Base-by-base conservation (phyloP, 169 alveolate genomes). In the Plasmodium chabaudi region DNA sequence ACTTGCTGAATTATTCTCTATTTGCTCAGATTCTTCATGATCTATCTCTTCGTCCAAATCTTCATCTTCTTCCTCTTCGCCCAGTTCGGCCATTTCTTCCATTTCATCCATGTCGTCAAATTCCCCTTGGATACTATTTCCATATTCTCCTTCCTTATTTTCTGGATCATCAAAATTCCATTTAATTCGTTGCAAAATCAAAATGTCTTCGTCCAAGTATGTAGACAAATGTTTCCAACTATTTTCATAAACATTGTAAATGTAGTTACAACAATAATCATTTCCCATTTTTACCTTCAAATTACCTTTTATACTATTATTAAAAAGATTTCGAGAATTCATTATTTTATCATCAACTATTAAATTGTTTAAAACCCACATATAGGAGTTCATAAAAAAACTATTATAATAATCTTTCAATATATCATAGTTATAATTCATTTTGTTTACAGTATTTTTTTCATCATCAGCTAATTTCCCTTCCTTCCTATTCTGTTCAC, bases 281-380 rank as follows among this genome's bases (percentile, higher is more conserved):
- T 47, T 82, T 0, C 90, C 90, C 90, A 82, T 82, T 61, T 82
- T 82, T n/a, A 82, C 90, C 39, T 82, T 82, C 49, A 67, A 70
- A 27, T 65, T 82, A 13, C 56, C 56, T 88, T 94, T 91, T 84
- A 92, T 92, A 88, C 92, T 93, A 69, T 88, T 89, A 75, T 72
- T 91, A 79, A 90, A 94, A 59, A 72, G 63, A 91, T 92, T 92
- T 71, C 94, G 94, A 61, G 93, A 82, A 77, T 94, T 94, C 93
- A 92, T 79, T 17, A 94, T 92, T 72, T 95, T 96, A 63, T 97
- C 98, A 61, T 97, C 98, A 57, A 96, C 97, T 19, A 97, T 95
- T 60, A 98, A 93, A 42, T 97, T 98, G 75, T 99, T 97, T 47
- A 98, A 94, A 4, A 98, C 96, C 99, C 99, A 98, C 98, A 96